A percentile compares a stretch with the other conserved stretches of the same genome.
Evolutionary conservation across 1,139 yeast species (phyloP).

Genomic region (Taphrina flavorubra): DNA sequence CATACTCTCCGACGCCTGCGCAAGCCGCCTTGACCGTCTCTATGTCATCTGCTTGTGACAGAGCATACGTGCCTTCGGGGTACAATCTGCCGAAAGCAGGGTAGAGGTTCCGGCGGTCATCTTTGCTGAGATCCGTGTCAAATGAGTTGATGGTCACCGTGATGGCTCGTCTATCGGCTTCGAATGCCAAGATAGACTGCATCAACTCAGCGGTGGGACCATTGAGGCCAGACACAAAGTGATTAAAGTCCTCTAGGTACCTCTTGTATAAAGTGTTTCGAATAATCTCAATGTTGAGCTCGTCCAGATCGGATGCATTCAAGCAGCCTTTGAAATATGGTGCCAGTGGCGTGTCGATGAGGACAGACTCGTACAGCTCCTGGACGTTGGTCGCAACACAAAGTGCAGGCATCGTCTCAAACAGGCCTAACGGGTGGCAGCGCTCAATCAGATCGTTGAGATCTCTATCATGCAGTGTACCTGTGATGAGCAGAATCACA

Average conservation of each 20-base stretch:
- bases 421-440: slow-evolving; percentile 98
- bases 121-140: slow-evolving; percentile 74
- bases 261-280: slow-evolving; percentile 91
- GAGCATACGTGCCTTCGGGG: slow-evolving; percentile 71
- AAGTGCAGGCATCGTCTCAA: slow-evolving; percentile 93
- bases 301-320: slow-evolving; percentile 93
- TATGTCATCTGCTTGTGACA: slow-evolving; percentile 79
- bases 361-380: slow-evolving; percentile 87
- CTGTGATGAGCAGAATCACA: slow-evolving; percentile 93
- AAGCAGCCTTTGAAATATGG: slow-evolving; percentile 92
- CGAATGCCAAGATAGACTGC: slow-evolving; percentile 77
- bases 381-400: slow-evolving; percentile 94
- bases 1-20: slow-evolving; percentile 74
- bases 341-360: slow-evolving; percentile 96
- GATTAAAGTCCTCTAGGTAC: slow-evolving; percentile 83
- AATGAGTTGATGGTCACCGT: slow-evolving; percentile 90
- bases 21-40: slow-evolving; percentile 80
- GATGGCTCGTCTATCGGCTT: slow-evolving; percentile 93
- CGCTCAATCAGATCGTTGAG: slow-evolving; percentile 81
- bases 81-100: slow-evolving; percentile 83
- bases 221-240: slow-evolving; percentile 68
- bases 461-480: slow-evolving; percentile 94
- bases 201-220: slow-evolving; percentile 83
- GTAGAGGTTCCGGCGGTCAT: slow-evolving; percentile 70
- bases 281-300: slow-evolving; percentile 90